Evolutionary conservation across 768 basidiomycete genomes (phyloP).

Genomic region (Phlebiopsis flavidoalba): DNA sequence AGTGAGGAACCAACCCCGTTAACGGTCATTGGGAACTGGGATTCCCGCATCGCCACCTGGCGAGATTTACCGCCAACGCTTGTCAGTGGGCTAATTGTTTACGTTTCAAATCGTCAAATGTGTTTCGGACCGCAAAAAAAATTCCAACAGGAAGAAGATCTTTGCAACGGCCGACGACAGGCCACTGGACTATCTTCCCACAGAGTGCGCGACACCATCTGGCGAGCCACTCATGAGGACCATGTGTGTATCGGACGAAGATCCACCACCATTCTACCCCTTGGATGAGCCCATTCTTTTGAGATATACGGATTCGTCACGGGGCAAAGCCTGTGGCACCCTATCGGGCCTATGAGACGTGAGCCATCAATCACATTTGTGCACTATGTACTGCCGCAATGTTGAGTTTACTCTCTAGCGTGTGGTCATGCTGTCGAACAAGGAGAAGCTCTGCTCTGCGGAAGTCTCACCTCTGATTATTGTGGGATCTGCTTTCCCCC

Average conservation of each 20-base stretch:
- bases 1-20: not conserved
- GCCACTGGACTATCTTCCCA: constrained; percentile 32
- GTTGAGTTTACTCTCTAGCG: constrained; percentile 19
- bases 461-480: constrained; percentile 41
- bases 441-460: constrained; percentile 34
- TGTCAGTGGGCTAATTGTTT: constrained; percentile 9
- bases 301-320: constrained; percentile 38
- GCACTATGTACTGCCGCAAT: not conserved
- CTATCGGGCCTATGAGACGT: constrained; percentile 24
- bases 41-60: constrained; percentile 45
- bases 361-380: not conserved
- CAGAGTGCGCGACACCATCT: constrained; percentile 29
- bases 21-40: constrained; percentile 70
- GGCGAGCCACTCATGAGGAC: constrained; percentile 40
- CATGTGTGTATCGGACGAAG: constrained; percentile 28
- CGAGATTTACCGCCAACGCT: constrained; percentile 35
- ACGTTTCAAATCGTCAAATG: not conserved
- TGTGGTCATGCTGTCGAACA: constrained; percentile 47
- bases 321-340: constrained; percentile 31
- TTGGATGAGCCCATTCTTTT: constrained; percentile 40
- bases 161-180: constrained; percentile 38
- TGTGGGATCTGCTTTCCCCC: too few species aligned
- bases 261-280: constrained; percentile 30
- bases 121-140: not conserved
- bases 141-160: constrained; percentile 28